Conservation (phyloP, 495 filamentous ascomycete genomes). For the Pseudoneurospora amorphoporcata region DNA sequence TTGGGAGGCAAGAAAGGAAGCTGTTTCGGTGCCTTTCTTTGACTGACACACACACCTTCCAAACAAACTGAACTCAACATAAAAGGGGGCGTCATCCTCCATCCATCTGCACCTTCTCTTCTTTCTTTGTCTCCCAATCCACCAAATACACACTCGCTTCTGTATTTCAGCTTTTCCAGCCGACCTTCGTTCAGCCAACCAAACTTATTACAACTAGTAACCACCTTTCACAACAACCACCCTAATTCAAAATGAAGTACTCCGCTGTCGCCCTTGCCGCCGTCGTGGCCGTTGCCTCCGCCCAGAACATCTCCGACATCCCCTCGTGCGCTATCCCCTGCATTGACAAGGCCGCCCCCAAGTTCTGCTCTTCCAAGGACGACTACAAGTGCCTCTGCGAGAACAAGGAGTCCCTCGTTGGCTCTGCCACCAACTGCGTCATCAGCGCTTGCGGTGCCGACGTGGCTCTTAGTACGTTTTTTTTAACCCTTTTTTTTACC, state of each 20-base stretch:
- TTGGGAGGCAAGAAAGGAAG: neutral
- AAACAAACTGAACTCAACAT: neutral
- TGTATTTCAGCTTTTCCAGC: neutral
- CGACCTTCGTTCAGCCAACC: neutral
- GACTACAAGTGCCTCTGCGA: conserved; percentile 38
- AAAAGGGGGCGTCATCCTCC: neutral
- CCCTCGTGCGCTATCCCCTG: conserved; percentile 31
- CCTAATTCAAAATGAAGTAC: conserved; percentile 30
- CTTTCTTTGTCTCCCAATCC: neutral
- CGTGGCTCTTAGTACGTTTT: conserved; percentile 20
- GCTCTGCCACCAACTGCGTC: conserved; percentile 28
- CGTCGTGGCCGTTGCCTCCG: conserved; percentile 24
- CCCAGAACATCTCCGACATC: conserved; percentile 27
- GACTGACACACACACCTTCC: neutral
- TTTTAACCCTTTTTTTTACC: neutral
- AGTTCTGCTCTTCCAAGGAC: conserved; percentile 24
- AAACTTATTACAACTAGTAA: neutral
- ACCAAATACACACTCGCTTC: neutral
- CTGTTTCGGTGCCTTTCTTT: neutral
- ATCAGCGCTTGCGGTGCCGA: conserved; percentile 23
- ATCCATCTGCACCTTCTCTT: neutral
- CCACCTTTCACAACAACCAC: neutral
- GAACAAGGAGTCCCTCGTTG: conserved; percentile 21
- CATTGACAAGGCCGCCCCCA: conserved; percentile 23
- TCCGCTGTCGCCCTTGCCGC: conserved; percentile 22